These are phyloP conservation scores for Thielaviopsis populi DNA, from an alignment of 2,329 filamentous ascomycete species.

Conservation along the genomic window DNA sequence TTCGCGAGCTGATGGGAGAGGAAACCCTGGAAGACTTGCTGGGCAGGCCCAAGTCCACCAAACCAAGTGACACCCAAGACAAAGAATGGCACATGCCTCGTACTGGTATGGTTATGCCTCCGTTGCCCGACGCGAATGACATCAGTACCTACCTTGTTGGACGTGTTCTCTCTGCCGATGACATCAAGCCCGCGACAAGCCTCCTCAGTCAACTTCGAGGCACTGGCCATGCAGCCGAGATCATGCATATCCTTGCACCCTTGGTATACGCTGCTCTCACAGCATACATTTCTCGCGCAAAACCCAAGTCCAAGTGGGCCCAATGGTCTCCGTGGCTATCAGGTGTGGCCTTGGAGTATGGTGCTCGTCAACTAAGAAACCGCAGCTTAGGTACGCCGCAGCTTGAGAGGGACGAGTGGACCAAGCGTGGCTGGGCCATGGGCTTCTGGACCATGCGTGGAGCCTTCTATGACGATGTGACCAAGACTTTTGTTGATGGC, in stretches of 20 bases:
- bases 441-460: slow-evolving; percentile 94
- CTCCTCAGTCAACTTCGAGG: slow-evolving; percentile 74
- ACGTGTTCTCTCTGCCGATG: slow-evolving; percentile 85
- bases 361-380: slow-evolving; percentile 66
- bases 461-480: slow-evolving; percentile 91
- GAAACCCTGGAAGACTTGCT: slow-evolving; percentile 20
- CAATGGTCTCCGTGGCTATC: slow-evolving; percentile 88
- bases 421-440: slow-evolving; percentile 74
- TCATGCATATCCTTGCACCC: slow-evolving; percentile 82
- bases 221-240: slow-evolving; percentile 59
- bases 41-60: slow-evolving; percentile 44
- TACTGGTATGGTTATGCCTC: slow-evolving; percentile 73
- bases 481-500: slow-evolving; percentile 56
- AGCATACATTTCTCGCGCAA: slow-evolving; percentile 6
- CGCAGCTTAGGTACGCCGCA: slow-evolving; percentile 67
- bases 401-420: slow-evolving; percentile 80
- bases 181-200: slow-evolving; percentile 81
- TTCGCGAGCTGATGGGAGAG: slow-evolving; percentile 31
- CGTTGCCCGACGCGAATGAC: slow-evolving; percentile 63
- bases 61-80: slow-evolving; percentile 27
- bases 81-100: slow-evolving; percentile 84
- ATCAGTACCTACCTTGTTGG: slow-evolving; percentile 77
- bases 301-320: slow-evolving; percentile 33
- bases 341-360: slow-evolving; percentile 71
- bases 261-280: slow-evolving; percentile 76